Base-by-base conservation (phyloP, 345 rosid genomes). In the Eucalyptus polybractea region DNA sequence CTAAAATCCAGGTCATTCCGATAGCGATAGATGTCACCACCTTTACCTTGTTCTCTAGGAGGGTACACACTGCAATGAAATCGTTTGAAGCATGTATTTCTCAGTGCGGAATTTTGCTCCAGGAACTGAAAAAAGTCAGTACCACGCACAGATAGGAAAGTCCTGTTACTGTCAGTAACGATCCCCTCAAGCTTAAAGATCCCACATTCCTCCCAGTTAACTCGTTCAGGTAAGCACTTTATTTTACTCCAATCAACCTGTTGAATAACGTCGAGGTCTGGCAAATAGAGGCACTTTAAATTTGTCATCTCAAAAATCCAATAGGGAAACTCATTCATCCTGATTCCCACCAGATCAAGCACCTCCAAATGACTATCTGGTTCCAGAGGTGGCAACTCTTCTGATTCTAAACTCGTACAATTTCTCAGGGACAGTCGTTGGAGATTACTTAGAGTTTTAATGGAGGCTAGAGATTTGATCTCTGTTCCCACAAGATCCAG, bases 281-380 rank as follows among this genome's bases (percentile, higher is more conserved):
- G 89, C n/a, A 92, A 86, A 89, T 80, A 27, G 53, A 92, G 89
- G 45, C 58, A 58, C 90, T 86, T 91, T 72, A 92, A 51, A 86
- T 47, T 12, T 13, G 86, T 53, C 90, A 86, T 60, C 37, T 89
- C 60, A 15, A 69, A 56, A 44, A 91, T 87, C 42, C 60, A 69
- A 53, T 89, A 80, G n/a, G 89, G 88, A 37, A 91, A 27, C 54
- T 91, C 90, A 56, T 58, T 29, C 13, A 93, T 88, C 44, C 65
- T 37, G 58, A 91, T 89, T 31, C 91, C 91, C 80, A 90, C 90
- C 22, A 93, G 31, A 91, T 92, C 91, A 62, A 93, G 93, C 80
- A 89, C 88, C 89, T 92, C 89, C 37, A 92, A 60, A 44, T 37
- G n/a, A 72, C 44, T 40, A 47, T 90, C 88, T 33, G 89, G 89